These are phyloP conservation scores for Coemansia sp. DNA, from an alignment of 192 early-diverging fungal genomes.

Conservation along the genomic window DNA sequence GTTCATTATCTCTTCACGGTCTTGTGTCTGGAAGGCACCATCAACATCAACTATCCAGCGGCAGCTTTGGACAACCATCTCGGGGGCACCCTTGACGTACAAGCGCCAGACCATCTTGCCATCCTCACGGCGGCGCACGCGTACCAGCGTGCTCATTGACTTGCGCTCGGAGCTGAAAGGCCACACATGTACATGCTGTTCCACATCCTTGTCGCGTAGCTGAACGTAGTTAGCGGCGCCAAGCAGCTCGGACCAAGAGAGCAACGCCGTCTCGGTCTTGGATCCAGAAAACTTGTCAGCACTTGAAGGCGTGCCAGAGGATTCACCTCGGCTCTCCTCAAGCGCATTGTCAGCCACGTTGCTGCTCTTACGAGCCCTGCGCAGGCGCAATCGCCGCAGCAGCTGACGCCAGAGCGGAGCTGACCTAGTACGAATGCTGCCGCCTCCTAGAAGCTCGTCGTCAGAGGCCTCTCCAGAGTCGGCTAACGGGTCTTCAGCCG, in stretches of 20 bases:
- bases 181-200: constrained; percentile 67
- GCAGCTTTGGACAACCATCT: constrained; percentile 74
- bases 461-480: constrained; percentile 19
- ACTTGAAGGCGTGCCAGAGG: constrained; percentile 7
- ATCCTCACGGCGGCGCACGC: constrained; percentile 54
- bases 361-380: background rate
- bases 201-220: constrained; percentile 61
- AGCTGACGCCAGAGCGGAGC: constrained; percentile 27
- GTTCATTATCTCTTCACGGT: constrained; percentile 45
- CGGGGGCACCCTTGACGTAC: constrained; percentile 93
- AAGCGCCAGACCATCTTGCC: constrained; percentile 64
- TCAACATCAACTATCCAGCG: constrained; percentile 58
- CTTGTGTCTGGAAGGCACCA: constrained; percentile 51
- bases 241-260: constrained; percentile 70
- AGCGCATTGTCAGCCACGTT: background rate
- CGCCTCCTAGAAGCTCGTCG: constrained; percentile 22
- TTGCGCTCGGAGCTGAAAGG: constrained; percentile 95
- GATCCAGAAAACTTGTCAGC: constrained; percentile 72
- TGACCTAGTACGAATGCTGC: constrained; percentile 11
- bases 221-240: constrained; percentile 62
- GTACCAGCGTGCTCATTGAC: constrained; percentile 85
- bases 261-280: constrained; percentile 93
- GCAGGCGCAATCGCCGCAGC: constrained; percentile 10
- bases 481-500: constrained; percentile 14
- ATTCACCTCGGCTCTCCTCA: constrained; percentile 31